phyloP scores from a whole-genome alignment of 352 stramenopile genomes.

The Pythium diclinum region DNA sequence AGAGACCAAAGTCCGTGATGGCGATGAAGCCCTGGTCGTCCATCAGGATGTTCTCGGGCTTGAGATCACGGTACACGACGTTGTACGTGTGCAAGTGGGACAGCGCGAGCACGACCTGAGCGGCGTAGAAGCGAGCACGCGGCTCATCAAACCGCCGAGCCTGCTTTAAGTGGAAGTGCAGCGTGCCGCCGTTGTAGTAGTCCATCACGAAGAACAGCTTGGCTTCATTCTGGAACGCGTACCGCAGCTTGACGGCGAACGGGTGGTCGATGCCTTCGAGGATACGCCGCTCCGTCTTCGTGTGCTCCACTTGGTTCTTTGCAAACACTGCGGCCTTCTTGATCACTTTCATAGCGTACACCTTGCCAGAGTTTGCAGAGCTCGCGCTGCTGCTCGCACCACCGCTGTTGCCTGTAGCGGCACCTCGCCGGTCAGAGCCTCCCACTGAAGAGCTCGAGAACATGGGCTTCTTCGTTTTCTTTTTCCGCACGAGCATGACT shows the following conservation, averaged over 20 bases:
- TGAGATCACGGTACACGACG: conserved; percentile 85
- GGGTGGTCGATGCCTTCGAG: conserved; percentile 83
- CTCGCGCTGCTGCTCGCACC: background rate
- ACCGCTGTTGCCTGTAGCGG: conserved; percentile 2
- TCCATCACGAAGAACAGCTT: conserved; percentile 91
- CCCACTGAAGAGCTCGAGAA: background rate
- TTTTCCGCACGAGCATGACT: conserved; percentile 87
- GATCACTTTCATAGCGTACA: conserved; percentile 93
- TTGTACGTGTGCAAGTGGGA: conserved; percentile 83
- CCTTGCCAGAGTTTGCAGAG: conserved; percentile 29
- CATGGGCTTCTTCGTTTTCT: conserved; percentile 23
- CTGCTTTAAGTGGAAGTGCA: conserved; percentile 79
- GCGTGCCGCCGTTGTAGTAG: conserved; percentile 83
- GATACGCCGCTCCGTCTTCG: conserved; percentile 87
- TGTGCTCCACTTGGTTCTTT: conserved; percentile 91
- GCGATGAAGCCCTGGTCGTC: conserved; percentile 82
- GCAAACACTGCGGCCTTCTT: conserved; percentile 87
- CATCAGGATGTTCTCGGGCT: conserved; percentile 86
- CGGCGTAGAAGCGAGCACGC: conserved; percentile 72
- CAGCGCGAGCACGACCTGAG: conserved; percentile 78
- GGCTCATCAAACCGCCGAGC: conserved; percentile 69
- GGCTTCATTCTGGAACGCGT: conserved; percentile 81
- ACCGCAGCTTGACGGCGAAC: conserved; percentile 85
- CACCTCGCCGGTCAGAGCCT: background rate
- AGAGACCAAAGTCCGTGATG: conserved; percentile 88